phyloP scores from a whole-genome alignment of 139 green algal genomes.

The Chlorella ohadii region DNA sequence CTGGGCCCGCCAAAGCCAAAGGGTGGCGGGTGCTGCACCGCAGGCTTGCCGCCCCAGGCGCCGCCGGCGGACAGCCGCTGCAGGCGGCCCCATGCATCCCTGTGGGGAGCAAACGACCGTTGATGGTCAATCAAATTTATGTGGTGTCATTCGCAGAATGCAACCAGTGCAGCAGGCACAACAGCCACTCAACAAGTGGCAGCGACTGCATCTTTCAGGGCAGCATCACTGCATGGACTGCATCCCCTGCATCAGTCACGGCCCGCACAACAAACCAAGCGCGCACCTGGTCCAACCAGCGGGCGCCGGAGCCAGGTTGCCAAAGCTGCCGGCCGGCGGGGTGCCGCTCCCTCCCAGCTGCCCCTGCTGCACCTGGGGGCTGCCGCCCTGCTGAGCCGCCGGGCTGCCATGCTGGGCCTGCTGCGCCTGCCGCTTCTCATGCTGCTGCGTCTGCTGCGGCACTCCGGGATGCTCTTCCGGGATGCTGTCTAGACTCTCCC shows the following conservation, averaged over 20 bases:
- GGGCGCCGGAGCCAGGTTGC: neutral
- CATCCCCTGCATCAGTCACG: neutral
- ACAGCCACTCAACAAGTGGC: no score
- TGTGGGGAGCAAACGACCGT: neutral
- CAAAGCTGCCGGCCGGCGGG: neutral
- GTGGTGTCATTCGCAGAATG: neutral
- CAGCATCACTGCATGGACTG: no score
- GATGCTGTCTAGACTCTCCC: no score
- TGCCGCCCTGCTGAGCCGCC: neutral
- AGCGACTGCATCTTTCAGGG: no score
- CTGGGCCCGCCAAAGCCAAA: neutral
- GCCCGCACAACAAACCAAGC: neutral
- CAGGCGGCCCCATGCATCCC: slow-evolving; percentile 20
- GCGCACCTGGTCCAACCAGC: slow-evolving; percentile 12
- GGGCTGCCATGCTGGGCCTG: no score
- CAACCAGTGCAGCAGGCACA: no score
- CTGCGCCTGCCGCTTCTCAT: no score
- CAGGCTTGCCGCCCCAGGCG: neutral
- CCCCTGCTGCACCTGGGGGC: neutral
- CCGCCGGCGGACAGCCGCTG: neutral
- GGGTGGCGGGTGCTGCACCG: neutral
- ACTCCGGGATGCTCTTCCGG: no score
- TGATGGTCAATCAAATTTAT: no score
- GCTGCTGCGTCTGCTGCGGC: no score
- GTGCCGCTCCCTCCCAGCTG: no score